A percentile compares a stretch with the other conserved stretches of the same genome.
Conservation (phyloP, 2,329 filamentous ascomycete genomes). For the Colletotrichum lindemuthianum region DNA sequence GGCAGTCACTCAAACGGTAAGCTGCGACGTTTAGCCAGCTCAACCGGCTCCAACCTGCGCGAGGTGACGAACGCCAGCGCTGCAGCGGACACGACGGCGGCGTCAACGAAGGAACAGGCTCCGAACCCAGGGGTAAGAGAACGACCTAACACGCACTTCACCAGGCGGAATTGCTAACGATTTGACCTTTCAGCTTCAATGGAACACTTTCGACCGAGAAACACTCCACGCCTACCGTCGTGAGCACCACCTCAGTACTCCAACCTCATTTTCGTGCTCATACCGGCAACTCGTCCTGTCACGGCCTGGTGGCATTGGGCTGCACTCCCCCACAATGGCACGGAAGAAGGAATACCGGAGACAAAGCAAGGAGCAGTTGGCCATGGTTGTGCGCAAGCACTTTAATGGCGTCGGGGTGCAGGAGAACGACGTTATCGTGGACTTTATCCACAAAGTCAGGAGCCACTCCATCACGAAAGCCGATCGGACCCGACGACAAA, state of each 20-base stretch:
- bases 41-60: conserved; percentile 49
- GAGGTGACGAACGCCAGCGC: conserved; percentile 43
- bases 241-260: conserved; percentile 76
- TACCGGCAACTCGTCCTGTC: conserved; percentile 71
- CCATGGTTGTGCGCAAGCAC: conserved; percentile 79
- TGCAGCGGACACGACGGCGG: conserved; percentile 39
- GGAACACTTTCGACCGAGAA: conserved; percentile 73
- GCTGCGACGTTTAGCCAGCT: conserved; percentile 65
- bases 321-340: conserved; percentile 80
- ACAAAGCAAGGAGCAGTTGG: conserved; percentile 78
- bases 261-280: conserved; percentile 73
- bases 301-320: conserved; percentile 71
- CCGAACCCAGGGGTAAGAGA: conserved; percentile 31
- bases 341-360: conserved; percentile 70
- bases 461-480: conserved; percentile 35
- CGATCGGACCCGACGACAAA: conserved; percentile 27
- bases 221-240: conserved; percentile 80
- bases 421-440: conserved; percentile 85
- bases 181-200: conserved; percentile 61
- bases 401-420: conserved; percentile 83
- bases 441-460: conserved; percentile 76
- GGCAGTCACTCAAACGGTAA: conserved; percentile 58
- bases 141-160: conserved; percentile 22
- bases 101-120: conserved; percentile 28
- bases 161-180: conserved; percentile 17